Evolutionary conservation across 2,329 filamentous ascomycete genomes (phyloP), one percentile per base, ranked within the genome.

Genomic region (Diaporthe ilicicola): DNA sequence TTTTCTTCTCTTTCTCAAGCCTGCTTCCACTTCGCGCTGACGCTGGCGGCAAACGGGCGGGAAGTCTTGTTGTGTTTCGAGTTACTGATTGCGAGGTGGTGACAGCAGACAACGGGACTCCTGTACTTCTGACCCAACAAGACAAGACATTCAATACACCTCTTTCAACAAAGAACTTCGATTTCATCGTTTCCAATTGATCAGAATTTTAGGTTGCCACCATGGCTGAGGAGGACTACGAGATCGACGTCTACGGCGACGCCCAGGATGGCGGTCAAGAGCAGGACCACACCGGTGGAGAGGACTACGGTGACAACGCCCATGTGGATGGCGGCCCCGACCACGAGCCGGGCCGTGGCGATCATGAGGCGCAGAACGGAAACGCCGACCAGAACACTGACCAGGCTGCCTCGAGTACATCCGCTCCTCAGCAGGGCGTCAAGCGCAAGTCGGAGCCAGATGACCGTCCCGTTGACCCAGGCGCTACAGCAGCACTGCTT

Each of bases 181-280:
- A 46, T 46, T 65, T 54, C 55, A 32, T 48, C 56, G 29, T 65
- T 66, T 56, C 54, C 37, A 67, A 62, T 70, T 70, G 56, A 71
- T 44, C 39, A 27, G n/a, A n/a, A 29, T 8, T 69, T 46, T 70
- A 71, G 69, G 37, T 56, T 54, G 42, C 42, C 77, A 82, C 77
- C 64, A 92, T 92, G 90, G 89, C 90, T 75, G 90, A 92, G 76
- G 90, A 92, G 77, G 90, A 92, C 76, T 92, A 91, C 80, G 91
- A 92, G 76, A 92, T 93, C 82, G 91, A 93, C 75, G 90, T 92
- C 77, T 93, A 92, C 78, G 90, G 89, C 76, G 90, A 92, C 76
- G 83, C 84, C 71, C 69, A 73, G 27, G 65, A 68, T 34, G 69
- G 51, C 44, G 50, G 70, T 12, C 69, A 72, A 50, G 62, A 70